phyloP scores from a whole-genome alignment of 2,329 filamentous ascomycete species.

The Scytalidium sp. region DNA sequence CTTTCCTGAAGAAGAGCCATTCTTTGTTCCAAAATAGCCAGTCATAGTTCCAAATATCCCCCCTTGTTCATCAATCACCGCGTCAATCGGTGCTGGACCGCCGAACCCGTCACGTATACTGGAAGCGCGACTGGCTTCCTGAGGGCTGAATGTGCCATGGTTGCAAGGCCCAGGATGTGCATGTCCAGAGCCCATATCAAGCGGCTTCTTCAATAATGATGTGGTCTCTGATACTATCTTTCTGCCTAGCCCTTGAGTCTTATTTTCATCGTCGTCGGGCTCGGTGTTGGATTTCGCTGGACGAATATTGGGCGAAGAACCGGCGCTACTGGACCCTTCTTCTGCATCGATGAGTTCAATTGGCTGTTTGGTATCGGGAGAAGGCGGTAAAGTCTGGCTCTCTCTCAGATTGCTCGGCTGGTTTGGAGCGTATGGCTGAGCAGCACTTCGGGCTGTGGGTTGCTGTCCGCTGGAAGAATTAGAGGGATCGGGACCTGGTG shows the following conservation, averaged over 20 bases:
- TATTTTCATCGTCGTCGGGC: slow-evolving; percentile 11
- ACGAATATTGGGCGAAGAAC: slow-evolving; percentile 17
- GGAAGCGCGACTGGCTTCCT: slow-evolving; percentile 37
- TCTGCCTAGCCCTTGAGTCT: slow-evolving; percentile 5
- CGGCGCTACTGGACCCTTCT: slow-evolving; percentile 15
- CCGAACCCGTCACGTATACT: slow-evolving; percentile 23
- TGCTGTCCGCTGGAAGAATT: neutral
- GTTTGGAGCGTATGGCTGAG: slow-evolving; percentile 20
- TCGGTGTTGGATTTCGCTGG: slow-evolving; percentile 15
- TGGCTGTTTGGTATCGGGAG: slow-evolving; percentile 15
- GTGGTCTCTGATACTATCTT: slow-evolving; percentile 44
- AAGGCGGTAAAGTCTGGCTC: slow-evolving; percentile 20
- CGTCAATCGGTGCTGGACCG: slow-evolving; percentile 13
- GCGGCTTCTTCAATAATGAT: slow-evolving; percentile 43
- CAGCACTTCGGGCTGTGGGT: neutral
- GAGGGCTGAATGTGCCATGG: slow-evolving; percentile 76
- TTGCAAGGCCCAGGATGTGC: slow-evolving; percentile 46
- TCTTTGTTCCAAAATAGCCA: slow-evolving; percentile 17
- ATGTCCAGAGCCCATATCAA: slow-evolving; percentile 19
- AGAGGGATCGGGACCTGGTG: neutral
- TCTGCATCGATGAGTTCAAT: neutral
- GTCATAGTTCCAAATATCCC: slow-evolving; percentile 20
- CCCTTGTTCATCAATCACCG: slow-evolving; percentile 9
- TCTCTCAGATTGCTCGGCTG: slow-evolving; percentile 25
- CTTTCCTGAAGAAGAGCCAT: slow-evolving; percentile 20